Percentiles rank a stretch among this genome's conserved stretches.
Evolutionary conservation across 2,329 filamentous ascomycete species (phyloP).

Genomic region (Didymella arachidicola): DNA sequence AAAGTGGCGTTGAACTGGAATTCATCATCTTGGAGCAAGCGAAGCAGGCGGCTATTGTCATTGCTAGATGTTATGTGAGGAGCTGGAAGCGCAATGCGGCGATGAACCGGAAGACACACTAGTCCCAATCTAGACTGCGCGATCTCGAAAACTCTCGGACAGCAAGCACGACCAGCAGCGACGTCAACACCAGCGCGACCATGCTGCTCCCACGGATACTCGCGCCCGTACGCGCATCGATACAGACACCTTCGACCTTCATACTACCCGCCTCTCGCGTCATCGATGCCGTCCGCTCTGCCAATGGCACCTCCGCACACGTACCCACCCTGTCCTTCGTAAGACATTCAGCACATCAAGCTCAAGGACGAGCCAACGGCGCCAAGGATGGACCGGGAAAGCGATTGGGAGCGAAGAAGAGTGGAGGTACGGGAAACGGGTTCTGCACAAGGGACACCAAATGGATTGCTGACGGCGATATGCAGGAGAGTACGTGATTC

Average conservation of each 20-base stretch:
- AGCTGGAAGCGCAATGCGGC: not conserved
- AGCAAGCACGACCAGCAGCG: slow-evolving; percentile 17
- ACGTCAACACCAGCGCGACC: slow-evolving; percentile 35
- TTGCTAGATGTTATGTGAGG: not conserved
- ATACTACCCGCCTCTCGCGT: slow-evolving; percentile 39
- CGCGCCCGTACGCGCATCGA: slow-evolving; percentile 46
- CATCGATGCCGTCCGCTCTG: slow-evolving; percentile 42
- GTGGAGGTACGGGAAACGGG: slow-evolving; percentile 67
- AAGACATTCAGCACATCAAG: slow-evolving; percentile 69
- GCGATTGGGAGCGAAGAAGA: slow-evolving; percentile 93
- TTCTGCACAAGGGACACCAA: not conserved
- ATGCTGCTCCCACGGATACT: slow-evolving; percentile 53
- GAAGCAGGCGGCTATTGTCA: not conserved
- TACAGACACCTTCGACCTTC: slow-evolving; percentile 31
- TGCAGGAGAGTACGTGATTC: slow-evolving; percentile 87
- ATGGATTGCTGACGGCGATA: slow-evolving; percentile 18
- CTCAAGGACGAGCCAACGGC: slow-evolving; percentile 73
- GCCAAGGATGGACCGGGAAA: slow-evolving; percentile 77
- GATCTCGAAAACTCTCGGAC: slow-evolving; percentile 40
- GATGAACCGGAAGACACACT: not conserved
- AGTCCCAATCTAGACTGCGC: slow-evolving; percentile 11
- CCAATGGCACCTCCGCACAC: slow-evolving; percentile 42
- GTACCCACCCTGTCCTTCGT: slow-evolving; percentile 55
- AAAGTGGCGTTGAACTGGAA: not conserved
- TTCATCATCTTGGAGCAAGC: not conserved